These are phyloP conservation scores for Cyclocybe aegerita DNA, from an alignment of 768 basidiomycete species.

Conservation along the genomic window DNA sequence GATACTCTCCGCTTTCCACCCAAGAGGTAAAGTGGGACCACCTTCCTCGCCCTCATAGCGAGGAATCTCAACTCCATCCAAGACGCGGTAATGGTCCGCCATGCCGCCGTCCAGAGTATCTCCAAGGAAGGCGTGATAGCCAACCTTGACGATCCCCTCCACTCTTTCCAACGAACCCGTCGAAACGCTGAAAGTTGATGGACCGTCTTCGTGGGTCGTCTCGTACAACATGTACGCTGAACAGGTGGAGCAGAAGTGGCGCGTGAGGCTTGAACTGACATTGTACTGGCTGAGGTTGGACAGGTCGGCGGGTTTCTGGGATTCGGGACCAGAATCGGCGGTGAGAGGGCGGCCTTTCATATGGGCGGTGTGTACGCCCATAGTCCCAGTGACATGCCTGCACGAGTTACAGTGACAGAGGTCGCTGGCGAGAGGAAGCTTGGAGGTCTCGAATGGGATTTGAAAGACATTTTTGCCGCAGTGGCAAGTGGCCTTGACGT, in stretches of 20 bases:
- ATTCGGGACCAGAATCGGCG: background rate
- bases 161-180: conserved; percentile 18
- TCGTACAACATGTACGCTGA: conserved; percentile 16
- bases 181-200: conserved; percentile 10
- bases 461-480: conserved; percentile 25
- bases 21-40: conserved; percentile 1
- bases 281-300: conserved; percentile 16
- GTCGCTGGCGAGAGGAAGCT: conserved; percentile 14
- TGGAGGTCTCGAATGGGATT: conserved; percentile 17
- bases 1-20: too few relatives aligned
- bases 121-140: conserved; percentile 18
- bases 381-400: conserved; percentile 25
- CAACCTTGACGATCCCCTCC: conserved; percentile 21
- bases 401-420: conserved; percentile 31
- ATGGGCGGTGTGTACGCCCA: conserved; percentile 13
- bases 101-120: conserved; percentile 24
- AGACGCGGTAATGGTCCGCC: conserved; percentile 10
- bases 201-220: background rate
- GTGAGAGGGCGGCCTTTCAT: conserved; percentile 13
- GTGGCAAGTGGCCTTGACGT: conserved; percentile 26
- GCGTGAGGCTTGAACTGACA: conserved; percentile 3
- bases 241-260: conserved; percentile 22
- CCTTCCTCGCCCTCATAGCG: conserved; percentile 11
- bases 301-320: conserved; percentile 13
- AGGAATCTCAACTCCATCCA: conserved; percentile 6